phyloP scores from a whole-genome alignment of 306 rosid genomes.

The Styphnolobium japonicum region DNA sequence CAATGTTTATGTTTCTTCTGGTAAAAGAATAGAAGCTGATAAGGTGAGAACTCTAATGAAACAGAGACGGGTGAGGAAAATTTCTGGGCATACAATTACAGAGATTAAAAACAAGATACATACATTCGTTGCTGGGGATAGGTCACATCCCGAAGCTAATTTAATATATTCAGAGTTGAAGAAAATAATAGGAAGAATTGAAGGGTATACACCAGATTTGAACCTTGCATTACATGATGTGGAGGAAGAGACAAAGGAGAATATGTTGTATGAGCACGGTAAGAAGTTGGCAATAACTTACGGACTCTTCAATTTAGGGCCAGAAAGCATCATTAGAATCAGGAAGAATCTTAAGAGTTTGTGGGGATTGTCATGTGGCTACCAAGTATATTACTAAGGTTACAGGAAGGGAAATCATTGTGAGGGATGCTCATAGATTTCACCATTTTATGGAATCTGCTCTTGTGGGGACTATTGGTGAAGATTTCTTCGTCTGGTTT shows the following conservation, averaged over 20 bases:
- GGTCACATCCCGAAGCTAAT: slow-evolving; percentile 25
- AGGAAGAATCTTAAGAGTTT: slow-evolving; percentile 44
- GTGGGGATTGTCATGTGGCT: slow-evolving; percentile 46
- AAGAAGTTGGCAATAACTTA: slow-evolving; percentile 49
- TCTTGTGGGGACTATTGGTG: slow-evolving; percentile 51
- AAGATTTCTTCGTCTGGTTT: not conserved
- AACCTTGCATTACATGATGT: slow-evolving; percentile 37
- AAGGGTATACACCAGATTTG: slow-evolving; percentile 41
- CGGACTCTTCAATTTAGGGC: slow-evolving; percentile 29
- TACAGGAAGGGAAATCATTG: slow-evolving; percentile 39
- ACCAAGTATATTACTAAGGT: slow-evolving; percentile 41
- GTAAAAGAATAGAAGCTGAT: slow-evolving; percentile 30
- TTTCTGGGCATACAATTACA: slow-evolving; percentile 36
- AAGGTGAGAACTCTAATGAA: slow-evolving; percentile 40
- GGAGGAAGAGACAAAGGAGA: slow-evolving; percentile 50
- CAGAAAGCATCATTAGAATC: slow-evolving; percentile 31
- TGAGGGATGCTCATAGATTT: slow-evolving; percentile 43
- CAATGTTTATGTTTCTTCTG: slow-evolving; percentile 42
- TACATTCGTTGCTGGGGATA: slow-evolving; percentile 47
- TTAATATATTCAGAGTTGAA: slow-evolving; percentile 37
- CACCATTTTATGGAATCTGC: slow-evolving; percentile 47
- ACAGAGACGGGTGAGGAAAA: slow-evolving; percentile 40
- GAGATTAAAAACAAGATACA: slow-evolving; percentile 39
- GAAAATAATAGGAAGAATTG: slow-evolving; percentile 34
- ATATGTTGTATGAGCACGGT: slow-evolving; percentile 31